These are phyloP conservation scores for Ochetophila trinervis DNA, from an alignment of 306 rosid genomes.

Conservation along the genomic window DNA sequence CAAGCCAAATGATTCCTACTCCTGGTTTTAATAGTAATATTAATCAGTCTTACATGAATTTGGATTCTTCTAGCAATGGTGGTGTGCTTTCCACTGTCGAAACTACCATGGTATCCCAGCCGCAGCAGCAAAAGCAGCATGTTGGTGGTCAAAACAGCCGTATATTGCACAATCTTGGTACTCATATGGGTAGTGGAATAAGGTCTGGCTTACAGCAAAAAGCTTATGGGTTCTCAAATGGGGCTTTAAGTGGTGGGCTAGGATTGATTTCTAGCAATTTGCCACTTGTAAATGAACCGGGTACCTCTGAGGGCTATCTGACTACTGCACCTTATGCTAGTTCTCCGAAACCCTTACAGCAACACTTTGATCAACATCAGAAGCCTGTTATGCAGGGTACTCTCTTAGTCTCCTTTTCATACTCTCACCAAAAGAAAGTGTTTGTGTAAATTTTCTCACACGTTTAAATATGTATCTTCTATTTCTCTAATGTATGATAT, in stretches of 20 bases:
- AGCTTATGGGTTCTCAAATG: conserved; percentile 77
- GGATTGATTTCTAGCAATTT: conserved; percentile 74
- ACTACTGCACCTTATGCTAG: conserved; percentile 41
- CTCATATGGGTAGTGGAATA: conserved; percentile 74
- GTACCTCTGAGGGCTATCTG: conserved; percentile 62
- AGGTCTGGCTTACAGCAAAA: conserved; percentile 74
- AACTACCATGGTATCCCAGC: conserved; percentile 55
- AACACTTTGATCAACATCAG: conserved; percentile 66
- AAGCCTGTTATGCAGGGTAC: conserved; percentile 63
- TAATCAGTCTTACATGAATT: conserved; percentile 57
- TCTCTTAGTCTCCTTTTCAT: conserved; percentile 13
- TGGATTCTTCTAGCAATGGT: conserved; percentile 60
- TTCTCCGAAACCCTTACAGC: conserved; percentile 71
- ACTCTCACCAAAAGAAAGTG: not conserved
- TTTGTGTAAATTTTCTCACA: conserved; percentile 6
- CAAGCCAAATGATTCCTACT: conserved; percentile 98
- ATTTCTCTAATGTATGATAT: conserved; percentile 4
- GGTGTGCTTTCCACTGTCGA: conserved; percentile 67
- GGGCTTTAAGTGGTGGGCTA: conserved; percentile 56
- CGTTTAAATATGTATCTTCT: not conserved
- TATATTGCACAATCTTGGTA: conserved; percentile 61
- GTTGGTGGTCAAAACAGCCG: conserved; percentile 67
- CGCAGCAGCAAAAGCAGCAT: conserved; percentile 74
- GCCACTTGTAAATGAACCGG: conserved; percentile 56
- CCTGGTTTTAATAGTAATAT: conserved; percentile 69